Base-by-base conservation (phyloP, 768 basidiomycete species). In the Termitomyces sp. region DNA sequence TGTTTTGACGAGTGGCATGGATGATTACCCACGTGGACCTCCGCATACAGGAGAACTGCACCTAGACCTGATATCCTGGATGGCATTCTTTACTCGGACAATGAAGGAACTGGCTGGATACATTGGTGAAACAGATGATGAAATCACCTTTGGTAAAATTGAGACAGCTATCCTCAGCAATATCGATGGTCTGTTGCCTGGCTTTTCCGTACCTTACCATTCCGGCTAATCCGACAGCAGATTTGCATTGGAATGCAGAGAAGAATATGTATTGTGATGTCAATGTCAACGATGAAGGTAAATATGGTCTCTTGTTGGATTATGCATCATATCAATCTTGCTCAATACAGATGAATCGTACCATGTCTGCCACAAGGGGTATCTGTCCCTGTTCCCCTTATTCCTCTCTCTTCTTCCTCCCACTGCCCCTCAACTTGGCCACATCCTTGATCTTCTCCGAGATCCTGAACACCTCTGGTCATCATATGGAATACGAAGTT, bases 381-480 rank as follows among this genome's bases (percentile, higher is more conserved):
- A 98, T 69, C 80, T 98, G 34, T 95, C 95, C 0, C 80, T 98
- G 34, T 98, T 97, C 81, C 95, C 95, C 10, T 85, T 98, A 76
- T 77, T 97, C 51, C 83, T 96, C 3, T 85, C 85, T 18, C 85
- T 96, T 55, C 82, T 98, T 14, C 79, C 87, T 0, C 74, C 89
- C 0, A 75, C 83, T 37, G 95, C 96, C 0, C 85, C 90, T 2
- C 91, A 89, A 64, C 81, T 98, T 33, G 88, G 84, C 20, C 73
- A 85, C n/a, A 86, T 93, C 59, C 80, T 98, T 45, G 88, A 95
- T 66, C 73, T 95, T 37, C 76, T 98, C 32, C 81, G 74, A 16
- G 88, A 93, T 69, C 91, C 93, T 0, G 74, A 86, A 30, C 90
- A 94, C 61, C 82, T 98, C 33, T 98, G 96, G 96, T 96, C 94